A percentile compares a stretch with the other conserved stretches of the same genome.
These are phyloP conservation scores for Aspergillus ochraceus DNA, from an alignment of 2,329 filamentous ascomycete genomes.

Conservation along the genomic window DNA sequence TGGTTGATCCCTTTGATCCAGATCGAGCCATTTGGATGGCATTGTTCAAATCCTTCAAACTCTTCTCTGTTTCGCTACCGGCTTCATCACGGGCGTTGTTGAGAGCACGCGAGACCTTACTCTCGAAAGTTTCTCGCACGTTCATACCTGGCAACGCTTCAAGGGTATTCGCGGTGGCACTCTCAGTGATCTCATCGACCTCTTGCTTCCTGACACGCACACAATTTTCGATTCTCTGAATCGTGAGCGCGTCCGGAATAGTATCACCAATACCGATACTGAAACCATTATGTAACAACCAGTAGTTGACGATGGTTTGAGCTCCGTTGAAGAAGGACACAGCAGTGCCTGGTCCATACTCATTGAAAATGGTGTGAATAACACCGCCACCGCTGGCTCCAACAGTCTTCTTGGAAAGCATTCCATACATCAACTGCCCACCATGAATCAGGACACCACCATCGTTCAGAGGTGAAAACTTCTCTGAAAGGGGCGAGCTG, in stretches of 20 bases:
- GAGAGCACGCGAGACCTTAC: conserved; percentile 88
- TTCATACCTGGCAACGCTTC: conserved; percentile 98
- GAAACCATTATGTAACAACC: conserved; percentile 93
- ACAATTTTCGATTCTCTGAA: conserved; percentile 77
- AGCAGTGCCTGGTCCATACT: conserved; percentile 79
- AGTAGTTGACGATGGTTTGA: conserved; percentile 94
- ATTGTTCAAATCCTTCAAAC: conserved; percentile 94
- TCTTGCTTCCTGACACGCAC: conserved; percentile 80
- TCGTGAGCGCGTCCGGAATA: conserved; percentile 83
- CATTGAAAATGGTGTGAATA: conserved; percentile 94
- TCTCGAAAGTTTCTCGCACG: conserved; percentile 96
- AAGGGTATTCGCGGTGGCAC: conserved; percentile 81
- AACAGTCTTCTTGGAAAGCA: conserved; percentile 90
- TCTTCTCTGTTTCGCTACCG: conserved; percentile 86
- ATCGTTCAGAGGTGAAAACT: conserved; percentile 67
- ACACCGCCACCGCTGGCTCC: conserved; percentile 89
- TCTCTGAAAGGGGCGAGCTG: conserved; percentile 52
- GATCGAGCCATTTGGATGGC: conserved; percentile 94
- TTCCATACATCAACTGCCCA: conserved; percentile 85
- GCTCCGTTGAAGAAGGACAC: conserved; percentile 96
- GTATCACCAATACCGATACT: conserved; percentile 99
- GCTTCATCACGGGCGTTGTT: conserved; percentile 96
- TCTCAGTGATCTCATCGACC: conserved; percentile 71
- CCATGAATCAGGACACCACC: conserved; percentile 79
- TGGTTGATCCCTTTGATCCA: conserved; percentile 96